Conservation (phyloP, 805 yeast species). For the Saturnispora dispora region DNA sequence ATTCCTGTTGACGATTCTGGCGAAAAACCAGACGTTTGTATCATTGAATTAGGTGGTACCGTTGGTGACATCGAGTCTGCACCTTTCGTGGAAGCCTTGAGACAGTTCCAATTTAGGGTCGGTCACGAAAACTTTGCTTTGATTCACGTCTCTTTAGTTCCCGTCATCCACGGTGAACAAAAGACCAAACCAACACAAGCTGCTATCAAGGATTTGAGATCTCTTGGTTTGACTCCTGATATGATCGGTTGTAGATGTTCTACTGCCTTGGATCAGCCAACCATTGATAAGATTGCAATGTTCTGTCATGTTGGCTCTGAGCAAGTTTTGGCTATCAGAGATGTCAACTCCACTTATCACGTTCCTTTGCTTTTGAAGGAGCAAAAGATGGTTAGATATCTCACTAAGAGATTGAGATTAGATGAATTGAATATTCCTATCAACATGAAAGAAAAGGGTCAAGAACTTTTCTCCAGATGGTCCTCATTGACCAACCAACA, state of each 20-base stretch:
- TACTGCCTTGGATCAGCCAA: conserved; percentile 66
- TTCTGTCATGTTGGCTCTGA: conserved; percentile 98
- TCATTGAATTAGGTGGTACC: conserved; percentile 97
- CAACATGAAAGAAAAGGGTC: conserved; percentile 58
- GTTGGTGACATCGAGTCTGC: conserved; percentile 99
- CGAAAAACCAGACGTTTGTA: conserved; percentile 89
- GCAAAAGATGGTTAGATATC: conserved; percentile 71
- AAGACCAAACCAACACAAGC: conserved; percentile 99
- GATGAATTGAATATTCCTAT: conserved; percentile 35
- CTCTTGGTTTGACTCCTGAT: conserved; percentile 90
- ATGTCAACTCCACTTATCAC: conserved; percentile 93
- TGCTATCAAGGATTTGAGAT: conserved; percentile 93
- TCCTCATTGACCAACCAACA: conserved; percentile 63
- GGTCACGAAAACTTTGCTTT: conserved; percentile 90
- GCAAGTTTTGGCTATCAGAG: conserved; percentile 94
- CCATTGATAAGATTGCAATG: conserved; percentile 96
- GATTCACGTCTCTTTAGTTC: conserved; percentile 93
- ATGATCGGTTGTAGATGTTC: conserved; percentile 97
- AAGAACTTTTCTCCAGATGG: conserved; percentile 67
- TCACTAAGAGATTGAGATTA: conserved; percentile 59
- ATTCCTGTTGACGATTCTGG: conserved; percentile 90
- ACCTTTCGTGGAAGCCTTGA: conserved; percentile 96
- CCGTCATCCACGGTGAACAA: conserved; percentile 97
- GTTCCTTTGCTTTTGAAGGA: conserved; percentile 87
- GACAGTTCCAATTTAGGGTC: conserved; percentile 98